Evolutionary conservation across 768 basidiomycete species (phyloP), one percentile per base, ranked within the genome.

Genomic region (Russula lepida): DNA sequence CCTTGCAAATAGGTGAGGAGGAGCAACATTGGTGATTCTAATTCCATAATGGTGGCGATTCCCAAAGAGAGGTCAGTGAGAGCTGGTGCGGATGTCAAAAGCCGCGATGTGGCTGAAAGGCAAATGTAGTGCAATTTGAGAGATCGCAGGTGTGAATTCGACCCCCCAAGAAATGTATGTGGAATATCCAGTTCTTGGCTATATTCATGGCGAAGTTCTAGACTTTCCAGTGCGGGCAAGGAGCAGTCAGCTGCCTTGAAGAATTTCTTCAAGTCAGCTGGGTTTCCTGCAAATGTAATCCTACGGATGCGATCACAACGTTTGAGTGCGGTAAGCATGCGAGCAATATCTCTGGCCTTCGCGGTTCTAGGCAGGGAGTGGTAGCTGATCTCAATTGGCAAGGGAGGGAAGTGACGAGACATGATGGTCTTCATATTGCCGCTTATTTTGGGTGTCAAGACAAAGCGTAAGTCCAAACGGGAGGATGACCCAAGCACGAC

Each of bases 161-260:
- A 33, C 17, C 47, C 54, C 47, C 5, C 6, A 3, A 55, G 59
- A 49, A 60, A 33, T 13, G 21, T 49, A 4, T 11, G 0, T 19
- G 51, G 41, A 3, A 59, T 19, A 0, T 6, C 0, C 5, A 17
- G 2, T 5, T 2, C 11, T n/a, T 25, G 0, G 3, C n/a, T n/a
- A n/a, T 1, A 2, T 15, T 25, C 12, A 43, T 6, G 6, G 15
- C 0, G 11, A 21, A 59, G 37, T n/a, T 47, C 7, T 17, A 60
- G 59, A 13, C 27, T 55, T 4, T 60, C 37, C 30, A 60, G n/a
- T 32, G 27, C 47, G 3, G 59, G 59, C 30, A 60, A 55, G 6
- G 17, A n/a, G 6, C 28, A 15, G 2, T 23, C 41, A 46, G 48
- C 39, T 1, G 53, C 33, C 28, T 7, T 12, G 21, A 54, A 13